Conservation (phyloP, 306 rosid species). For the Hylodesmum podocarpum region DNA sequence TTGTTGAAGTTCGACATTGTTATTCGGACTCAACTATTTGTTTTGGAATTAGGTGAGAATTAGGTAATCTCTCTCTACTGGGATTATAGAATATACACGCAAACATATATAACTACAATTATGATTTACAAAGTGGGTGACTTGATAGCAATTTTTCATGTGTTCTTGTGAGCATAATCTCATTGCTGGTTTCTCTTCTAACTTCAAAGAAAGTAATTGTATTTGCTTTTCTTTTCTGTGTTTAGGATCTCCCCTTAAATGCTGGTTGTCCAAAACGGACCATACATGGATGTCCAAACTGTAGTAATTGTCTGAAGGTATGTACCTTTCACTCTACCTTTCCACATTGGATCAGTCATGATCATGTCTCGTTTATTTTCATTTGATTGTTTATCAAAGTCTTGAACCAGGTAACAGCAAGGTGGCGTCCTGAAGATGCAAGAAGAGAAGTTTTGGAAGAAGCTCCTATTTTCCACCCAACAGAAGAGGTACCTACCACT, state of each 20-base stretch:
- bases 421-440: constrained; percentile 77
- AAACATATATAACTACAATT: background rate
- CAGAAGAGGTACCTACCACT: constrained; percentile 66
- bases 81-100: background rate
- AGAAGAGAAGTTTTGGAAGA: constrained; percentile 57
- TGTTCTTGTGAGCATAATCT: background rate
- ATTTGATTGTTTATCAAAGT: constrained; percentile 24
- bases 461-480: constrained; percentile 71
- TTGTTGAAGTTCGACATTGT: background rate
- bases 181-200: constrained; percentile 20
- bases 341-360: constrained; percentile 24
- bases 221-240: constrained; percentile 8
- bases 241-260: constrained; percentile 44
- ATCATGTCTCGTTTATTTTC: background rate
- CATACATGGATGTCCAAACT: constrained; percentile 56
- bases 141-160: background rate
- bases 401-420: constrained; percentile 71
- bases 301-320: constrained; percentile 68
- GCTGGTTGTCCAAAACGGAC: constrained; percentile 65
- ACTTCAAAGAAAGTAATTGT: constrained; percentile 3
- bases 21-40: background rate
- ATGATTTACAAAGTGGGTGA: background rate
- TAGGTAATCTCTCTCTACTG: constrained; percentile 5
- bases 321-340: constrained; percentile 28
- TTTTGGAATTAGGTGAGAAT: constrained; percentile 10